Base-by-base conservation (phyloP, 768 basidiomycete species). In the Termitomyces sp. region DNA sequence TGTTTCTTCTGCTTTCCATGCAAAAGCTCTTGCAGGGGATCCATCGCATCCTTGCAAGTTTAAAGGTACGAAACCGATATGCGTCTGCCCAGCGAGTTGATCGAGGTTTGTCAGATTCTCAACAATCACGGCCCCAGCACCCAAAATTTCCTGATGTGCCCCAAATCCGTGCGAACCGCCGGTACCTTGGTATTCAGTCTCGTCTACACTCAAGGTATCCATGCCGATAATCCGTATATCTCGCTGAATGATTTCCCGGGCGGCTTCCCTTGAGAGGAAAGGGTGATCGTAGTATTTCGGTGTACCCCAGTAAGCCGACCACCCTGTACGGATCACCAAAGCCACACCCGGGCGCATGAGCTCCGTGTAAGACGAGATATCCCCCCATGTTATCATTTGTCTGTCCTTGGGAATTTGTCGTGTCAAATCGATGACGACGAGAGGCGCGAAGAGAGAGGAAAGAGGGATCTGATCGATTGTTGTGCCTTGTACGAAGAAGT, bases 1-100 rank as follows among this genome's bases (percentile, higher is more conserved):
- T n/a, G n/a, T n/a, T 48, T 53, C 21, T 50, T 47, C 39, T 47
- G 42, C 48, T 46, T 62, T 63, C 66, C 64, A 83, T 8, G 83
- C 88, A 58, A 83, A 83, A 4, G 86, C 89, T 59, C 88, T 76
- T n/a, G 88, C 72, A 1, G 88, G 88, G 14, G 85, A 84, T 5
- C 84, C 88, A 64, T 91, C 89, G 23, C 78, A 75, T 1, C 75
- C 79, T 5, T 70, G 71, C n/a, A 90, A 53, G 23, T 74, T 81
- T 49, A 91, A 64, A 0, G 88, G 88, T 39, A 83, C 64, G 52
- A 89, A 64, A 54, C 79, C 81, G 35, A 86, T 79, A 53, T 75
- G 63, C 16, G 59, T 63, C 17, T 59, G 61, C 10, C 51, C 66
- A 23, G 66, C 55, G 32, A 88, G 64, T 46, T 59, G 59, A 30